Conservation (phyloP, 2,329 filamentous ascomycete species). For the Zymoseptoria tritici region DNA sequence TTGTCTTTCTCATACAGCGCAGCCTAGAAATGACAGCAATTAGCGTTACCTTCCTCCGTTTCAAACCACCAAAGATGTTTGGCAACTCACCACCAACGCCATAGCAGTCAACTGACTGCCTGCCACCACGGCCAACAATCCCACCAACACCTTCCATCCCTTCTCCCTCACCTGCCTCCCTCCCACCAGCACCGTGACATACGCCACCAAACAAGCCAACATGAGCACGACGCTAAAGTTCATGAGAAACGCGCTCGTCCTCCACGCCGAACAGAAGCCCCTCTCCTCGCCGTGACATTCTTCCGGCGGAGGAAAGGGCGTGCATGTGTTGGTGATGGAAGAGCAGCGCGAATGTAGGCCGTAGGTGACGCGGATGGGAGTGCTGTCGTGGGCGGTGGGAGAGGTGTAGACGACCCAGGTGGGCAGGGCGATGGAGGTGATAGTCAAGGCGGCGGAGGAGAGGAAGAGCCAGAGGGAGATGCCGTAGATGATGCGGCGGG, state of each 20-base stretch:
- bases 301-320: slow-evolving; percentile 57
- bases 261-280: slow-evolving; percentile 88
- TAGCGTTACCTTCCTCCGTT: slow-evolving; percentile 3
- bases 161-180: slow-evolving; percentile 71
- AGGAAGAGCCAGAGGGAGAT: slow-evolving; percentile 42
- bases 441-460: slow-evolving; percentile 60
- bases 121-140: slow-evolving; percentile 58
- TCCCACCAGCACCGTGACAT: slow-evolving; percentile 67
- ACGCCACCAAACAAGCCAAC: slow-evolving; percentile 71
- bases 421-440: slow-evolving; percentile 61
- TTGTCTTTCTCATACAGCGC: slow-evolving; percentile 78
- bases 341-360: slow-evolving; percentile 80
- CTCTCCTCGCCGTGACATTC: slow-evolving; percentile 61
- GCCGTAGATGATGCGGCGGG: slow-evolving; percentile 42
- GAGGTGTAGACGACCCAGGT: slow-evolving; percentile 57
- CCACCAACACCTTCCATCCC: slow-evolving; percentile 71
- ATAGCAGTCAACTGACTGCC: slow-evolving; percentile 68
- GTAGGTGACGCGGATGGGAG: slow-evolving; percentile 57
- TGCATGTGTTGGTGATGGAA: slow-evolving; percentile 56
- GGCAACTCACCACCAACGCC: slow-evolving; percentile 65
- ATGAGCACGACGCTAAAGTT: slow-evolving; percentile 76
- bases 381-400: slow-evolving; percentile 24
- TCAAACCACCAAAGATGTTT: neutral
- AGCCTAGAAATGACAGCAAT: slow-evolving; percentile 47
- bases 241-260: slow-evolving; percentile 79